Conservation (phyloP, 2,329 filamentous ascomycete species). For the Cladosporium cucumerinum region DNA sequence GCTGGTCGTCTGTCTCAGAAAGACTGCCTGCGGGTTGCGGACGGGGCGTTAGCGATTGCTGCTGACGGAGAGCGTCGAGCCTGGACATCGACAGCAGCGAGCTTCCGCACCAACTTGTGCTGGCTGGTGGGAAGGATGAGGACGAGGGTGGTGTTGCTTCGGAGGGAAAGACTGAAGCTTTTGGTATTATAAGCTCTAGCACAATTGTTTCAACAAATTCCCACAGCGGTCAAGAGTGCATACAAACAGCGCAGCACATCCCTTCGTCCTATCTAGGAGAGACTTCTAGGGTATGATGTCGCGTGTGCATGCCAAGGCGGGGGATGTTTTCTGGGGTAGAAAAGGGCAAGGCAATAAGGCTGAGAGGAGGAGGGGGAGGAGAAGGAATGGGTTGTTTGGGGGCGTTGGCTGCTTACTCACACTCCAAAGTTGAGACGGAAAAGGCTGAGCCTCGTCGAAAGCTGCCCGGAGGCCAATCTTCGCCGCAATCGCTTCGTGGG, state of each 20-base stretch:
- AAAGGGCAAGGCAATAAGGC: not conserved
- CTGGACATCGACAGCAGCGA: slow-evolving; percentile 14
- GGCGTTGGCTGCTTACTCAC: slow-evolving; percentile 1
- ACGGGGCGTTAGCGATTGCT: slow-evolving; percentile 16
- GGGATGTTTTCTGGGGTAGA: slow-evolving; percentile 12
- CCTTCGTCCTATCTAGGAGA: not conserved
- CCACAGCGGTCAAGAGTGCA: not conserved
- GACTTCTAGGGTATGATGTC: slow-evolving; percentile 9
- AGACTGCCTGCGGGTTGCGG: slow-evolving; percentile 12
- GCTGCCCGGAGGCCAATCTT: slow-evolving; percentile 10
- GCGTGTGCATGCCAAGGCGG: slow-evolving; percentile 13
- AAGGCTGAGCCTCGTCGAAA: slow-evolving; percentile 10
- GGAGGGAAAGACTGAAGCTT: not conserved
- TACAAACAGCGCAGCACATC: not conserved
- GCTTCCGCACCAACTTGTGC: not conserved
- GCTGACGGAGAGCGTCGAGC: slow-evolving; percentile 16
- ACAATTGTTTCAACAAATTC: not conserved
- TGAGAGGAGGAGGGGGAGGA: not conserved
- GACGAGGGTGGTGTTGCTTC: not conserved
- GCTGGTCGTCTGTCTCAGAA: slow-evolving; percentile 16
- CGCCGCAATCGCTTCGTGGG: slow-evolving; percentile 11
- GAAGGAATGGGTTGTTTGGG: not conserved
- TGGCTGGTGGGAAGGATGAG: not conserved
- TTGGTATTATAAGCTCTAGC: not conserved
- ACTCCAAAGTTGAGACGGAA: slow-evolving; percentile 2